These are phyloP conservation scores for Endothia cerciana DNA, from an alignment of 2,329 filamentous ascomycete genomes.

Conservation along the genomic window DNA sequence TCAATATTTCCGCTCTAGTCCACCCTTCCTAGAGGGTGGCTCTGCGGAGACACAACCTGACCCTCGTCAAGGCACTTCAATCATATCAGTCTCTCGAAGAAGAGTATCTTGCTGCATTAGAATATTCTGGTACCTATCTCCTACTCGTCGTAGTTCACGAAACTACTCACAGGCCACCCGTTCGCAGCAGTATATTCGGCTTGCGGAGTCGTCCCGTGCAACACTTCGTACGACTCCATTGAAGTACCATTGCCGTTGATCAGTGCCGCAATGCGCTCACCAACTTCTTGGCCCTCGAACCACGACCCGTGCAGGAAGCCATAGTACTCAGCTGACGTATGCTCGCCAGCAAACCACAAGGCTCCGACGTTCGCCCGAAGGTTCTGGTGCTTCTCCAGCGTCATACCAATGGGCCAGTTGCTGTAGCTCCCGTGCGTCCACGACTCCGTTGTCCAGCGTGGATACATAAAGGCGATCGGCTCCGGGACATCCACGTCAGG, in stretches of 20 bases:
- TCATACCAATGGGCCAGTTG: conserved; percentile 68
- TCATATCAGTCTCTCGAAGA: not conserved
- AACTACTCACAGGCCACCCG: conserved; percentile 44
- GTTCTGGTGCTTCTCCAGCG: conserved; percentile 69
- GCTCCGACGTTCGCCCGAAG: conserved; percentile 65
- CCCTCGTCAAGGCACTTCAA: too few species aligned
- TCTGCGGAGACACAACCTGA: too few species aligned
- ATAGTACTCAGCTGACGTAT: conserved; percentile 64
- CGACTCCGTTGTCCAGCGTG: conserved; percentile 55
- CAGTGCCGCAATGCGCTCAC: conserved; percentile 46
- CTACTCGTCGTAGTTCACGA: conserved; percentile 31
- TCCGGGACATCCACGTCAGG: conserved; percentile 59
- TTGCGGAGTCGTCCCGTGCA: conserved; percentile 42
- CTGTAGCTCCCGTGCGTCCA: conserved; percentile 66
- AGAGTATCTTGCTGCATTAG: not conserved
- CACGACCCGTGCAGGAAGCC: conserved; percentile 68
- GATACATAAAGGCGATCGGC: conserved; percentile 64
- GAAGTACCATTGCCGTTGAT: conserved; percentile 35
- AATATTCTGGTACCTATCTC: not conserved
- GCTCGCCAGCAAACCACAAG: conserved; percentile 69
- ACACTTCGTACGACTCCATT: conserved; percentile 36
- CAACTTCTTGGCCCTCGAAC: conserved; percentile 58
- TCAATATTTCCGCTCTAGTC: not conserved
- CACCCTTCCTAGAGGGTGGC: too few species aligned
- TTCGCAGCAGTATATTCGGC: conserved; percentile 41